Base-by-base conservation (phyloP, 1,139 yeast genomes). In the Hansenula lynferdii region DNA sequence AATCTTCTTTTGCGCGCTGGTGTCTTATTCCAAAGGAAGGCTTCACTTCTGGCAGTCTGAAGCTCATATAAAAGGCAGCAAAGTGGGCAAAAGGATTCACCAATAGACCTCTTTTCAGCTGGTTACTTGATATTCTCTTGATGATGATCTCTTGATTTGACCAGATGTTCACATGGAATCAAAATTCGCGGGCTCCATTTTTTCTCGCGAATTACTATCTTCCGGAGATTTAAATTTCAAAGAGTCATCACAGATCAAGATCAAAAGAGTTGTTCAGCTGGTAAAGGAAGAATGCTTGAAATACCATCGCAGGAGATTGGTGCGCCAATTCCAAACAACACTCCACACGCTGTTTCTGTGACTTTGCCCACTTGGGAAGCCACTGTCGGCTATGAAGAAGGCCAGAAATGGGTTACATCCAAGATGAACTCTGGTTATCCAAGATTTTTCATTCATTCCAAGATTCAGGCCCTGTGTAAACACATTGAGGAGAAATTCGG, bases 301-400 rank as follows among this genome's bases (percentile, higher is more conserved):
- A 21, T 21, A 3, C 55, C 56, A 16, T 52, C 56, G 3, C 56
- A 53, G 39, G 53, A 71, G 42, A 74, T 87, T 20, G 97, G 97
- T 8, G 80, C 75, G 25, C 80, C 96, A 5, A 89, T 92, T 44
- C 97, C 97, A 10, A 80, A 83, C 43, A 82, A 87, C 57, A 82
- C 95, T 1, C 80, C 83, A 6, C 97, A 90, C 60, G 97, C 97
- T 0, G 96, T 90, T 2, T 85, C 95, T 9, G 97, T 90, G 35
- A 84, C 96, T 1, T 70, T 90, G 34, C 97, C 97, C 6, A 85
- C 96, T 0, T 90, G 97, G 97, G 85, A 78, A 38, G 89, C 95
- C 27, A 85, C 85, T 11, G 85, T 90, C 4, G 96, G 87, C 6
- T 90, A 90, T 55, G 97, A 90, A 60, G 94, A 85, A 61, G 96